A percentile compares a stretch with the other conserved stretches of the same genome.
Conservation (phyloP, 352 stramenopile genomes). For the Phytophthora cryptogea region DNA sequence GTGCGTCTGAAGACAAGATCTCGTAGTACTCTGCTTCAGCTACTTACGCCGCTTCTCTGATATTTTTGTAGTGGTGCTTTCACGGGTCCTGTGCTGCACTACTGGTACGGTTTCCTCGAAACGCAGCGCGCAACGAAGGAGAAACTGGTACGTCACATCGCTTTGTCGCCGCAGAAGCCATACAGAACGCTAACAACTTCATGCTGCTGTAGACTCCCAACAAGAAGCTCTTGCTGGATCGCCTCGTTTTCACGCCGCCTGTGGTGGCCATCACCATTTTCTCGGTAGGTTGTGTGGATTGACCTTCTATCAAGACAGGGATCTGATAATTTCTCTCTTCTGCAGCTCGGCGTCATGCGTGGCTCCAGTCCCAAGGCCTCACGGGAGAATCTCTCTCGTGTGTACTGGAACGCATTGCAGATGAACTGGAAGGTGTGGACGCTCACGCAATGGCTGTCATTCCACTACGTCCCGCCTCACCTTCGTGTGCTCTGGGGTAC, state of each 20-base stretch:
- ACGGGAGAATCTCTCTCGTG: constrained; percentile 43
- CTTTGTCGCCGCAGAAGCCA: background rate
- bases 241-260: constrained; percentile 66
- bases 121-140: constrained; percentile 61
- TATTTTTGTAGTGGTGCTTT: constrained; percentile 42
- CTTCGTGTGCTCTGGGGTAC: constrained; percentile 77
- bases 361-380: constrained; percentile 54
- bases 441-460: constrained; percentile 71
- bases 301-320: background rate
- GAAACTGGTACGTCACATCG: constrained; percentile 52
- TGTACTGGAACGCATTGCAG: constrained; percentile 55
- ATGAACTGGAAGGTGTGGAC: constrained; percentile 83
- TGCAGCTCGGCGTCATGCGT: constrained; percentile 63
- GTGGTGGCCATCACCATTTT: constrained; percentile 76
- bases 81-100: constrained; percentile 66
- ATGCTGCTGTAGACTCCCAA: constrained; percentile 53
- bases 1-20: constrained; percentile 22
- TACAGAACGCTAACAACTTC: background rate
- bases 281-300: constrained; percentile 34
- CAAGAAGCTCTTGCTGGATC: constrained; percentile 75
- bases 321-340: background rate
- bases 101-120: constrained; percentile 75
- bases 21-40: background rate
- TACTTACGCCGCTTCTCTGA: background rate
- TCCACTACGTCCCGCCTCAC: constrained; percentile 74